These are phyloP conservation scores for Picochlorum sp. DNA, from an alignment of 139 green algal species.

Conservation along the genomic window DNA sequence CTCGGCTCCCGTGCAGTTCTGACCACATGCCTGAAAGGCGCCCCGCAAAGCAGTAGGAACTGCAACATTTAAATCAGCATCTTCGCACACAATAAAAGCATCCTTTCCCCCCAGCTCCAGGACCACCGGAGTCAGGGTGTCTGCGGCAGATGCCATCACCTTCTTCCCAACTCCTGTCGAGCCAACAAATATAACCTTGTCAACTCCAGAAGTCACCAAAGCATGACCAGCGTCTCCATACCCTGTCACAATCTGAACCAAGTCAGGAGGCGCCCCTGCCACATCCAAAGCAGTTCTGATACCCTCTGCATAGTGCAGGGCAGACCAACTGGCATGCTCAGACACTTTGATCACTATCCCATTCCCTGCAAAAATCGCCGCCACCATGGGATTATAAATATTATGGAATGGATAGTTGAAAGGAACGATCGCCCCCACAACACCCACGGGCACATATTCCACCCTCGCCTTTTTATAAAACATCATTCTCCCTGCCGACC, in stretches of 20 bases:
- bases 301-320: constrained; percentile 66
- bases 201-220: constrained; percentile 69
- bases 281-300: constrained; percentile 76
- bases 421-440: constrained; percentile 94
- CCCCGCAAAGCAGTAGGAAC: constrained; percentile 74
- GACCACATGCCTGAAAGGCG: constrained; percentile 84
- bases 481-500: constrained; percentile 79
- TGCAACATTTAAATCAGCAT: constrained; percentile 67
- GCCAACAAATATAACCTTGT: constrained; percentile 92
- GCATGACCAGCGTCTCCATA: constrained; percentile 84
- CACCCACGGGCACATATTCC: constrained; percentile 86
- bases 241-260: constrained; percentile 91
- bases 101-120: constrained; percentile 98
- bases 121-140: constrained; percentile 81
- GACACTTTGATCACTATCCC: constrained; percentile 92
- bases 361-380: constrained; percentile 89
- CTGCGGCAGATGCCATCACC: constrained; percentile 70
- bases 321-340: constrained; percentile 85
- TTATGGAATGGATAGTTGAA: constrained; percentile 99
- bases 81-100: constrained; percentile 86
- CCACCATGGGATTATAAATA: constrained; percentile 91
- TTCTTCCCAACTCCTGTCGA: constrained; percentile 51
- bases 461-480: constrained; percentile 92
- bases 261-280: constrained; percentile 64
- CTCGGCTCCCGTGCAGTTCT: constrained; percentile 95